A percentile compares a stretch with the other conserved stretches of the same genome.
Conservation (phyloP, 306 rosid species). For the Cucurbita ficifolia region DNA sequence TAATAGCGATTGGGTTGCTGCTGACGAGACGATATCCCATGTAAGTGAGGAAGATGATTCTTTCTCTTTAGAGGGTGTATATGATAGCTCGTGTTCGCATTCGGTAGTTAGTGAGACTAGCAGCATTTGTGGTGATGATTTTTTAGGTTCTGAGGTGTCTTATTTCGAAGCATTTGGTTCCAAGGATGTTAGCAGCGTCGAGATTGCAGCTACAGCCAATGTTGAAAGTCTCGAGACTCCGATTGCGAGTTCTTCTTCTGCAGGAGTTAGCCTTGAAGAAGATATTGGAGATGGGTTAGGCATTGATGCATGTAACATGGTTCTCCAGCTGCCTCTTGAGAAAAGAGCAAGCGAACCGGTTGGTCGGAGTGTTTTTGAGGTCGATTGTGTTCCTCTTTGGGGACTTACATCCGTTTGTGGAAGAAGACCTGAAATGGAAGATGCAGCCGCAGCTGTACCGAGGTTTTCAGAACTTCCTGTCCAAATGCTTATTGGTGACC, state of each 20-base stretch:
- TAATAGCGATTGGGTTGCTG: conserved; percentile 20
- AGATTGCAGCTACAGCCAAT: conserved; percentile 24
- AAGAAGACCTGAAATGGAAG: conserved; percentile 93
- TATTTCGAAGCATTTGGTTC: conserved; percentile 33
- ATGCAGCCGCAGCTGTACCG: conserved; percentile 50
- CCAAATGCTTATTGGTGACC: conserved; percentile 55
- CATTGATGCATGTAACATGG: conserved; percentile 19
- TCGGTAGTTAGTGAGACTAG: conserved; percentile 60
- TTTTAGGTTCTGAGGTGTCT: conserved; percentile 32
- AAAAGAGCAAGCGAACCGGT: conserved; percentile 25
- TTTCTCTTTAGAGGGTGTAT: conserved; percentile 47
- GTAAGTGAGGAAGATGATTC: conserved; percentile 68
- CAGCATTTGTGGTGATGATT: conserved; percentile 62
- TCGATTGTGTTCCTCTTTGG: conserved; percentile 72
- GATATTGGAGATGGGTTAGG: conserved; percentile 27
- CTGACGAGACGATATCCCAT: conserved; percentile 17
- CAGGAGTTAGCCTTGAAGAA: conserved; percentile 34
- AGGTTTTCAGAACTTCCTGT: conserved; percentile 50
- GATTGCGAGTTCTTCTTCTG: conserved; percentile 25
- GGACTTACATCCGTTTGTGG: conserved; percentile 60
- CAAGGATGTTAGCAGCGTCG: conserved; percentile 22
- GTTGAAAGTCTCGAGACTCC: conserved; percentile 15
- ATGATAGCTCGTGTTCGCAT: conserved; percentile 55
- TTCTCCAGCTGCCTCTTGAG: conserved; percentile 39
- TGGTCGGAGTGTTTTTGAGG: conserved; percentile 68